Base-by-base conservation (phyloP, 1,284 basidiomycete species). In the Malassezia japonica region DNA sequence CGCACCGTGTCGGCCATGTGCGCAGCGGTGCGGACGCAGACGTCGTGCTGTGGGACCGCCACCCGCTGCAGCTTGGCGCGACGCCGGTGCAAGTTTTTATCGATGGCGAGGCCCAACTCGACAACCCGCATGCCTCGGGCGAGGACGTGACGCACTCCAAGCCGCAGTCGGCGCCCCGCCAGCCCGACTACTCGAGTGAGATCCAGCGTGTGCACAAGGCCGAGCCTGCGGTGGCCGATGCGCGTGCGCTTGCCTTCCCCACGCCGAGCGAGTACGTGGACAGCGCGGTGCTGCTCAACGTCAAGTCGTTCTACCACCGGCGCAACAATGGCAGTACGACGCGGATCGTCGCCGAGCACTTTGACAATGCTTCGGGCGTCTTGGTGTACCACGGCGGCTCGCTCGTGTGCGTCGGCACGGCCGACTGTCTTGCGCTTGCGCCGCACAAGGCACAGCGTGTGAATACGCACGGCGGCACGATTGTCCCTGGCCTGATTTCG, bases 1-100 rank as follows among this genome's bases (percentile, higher is more conserved):
- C 82, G 51, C 87, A 94, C 71, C 79, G 89, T 25, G 77, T 94
- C 46, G 89, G 89, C 1, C 83, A 78, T 61, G 73, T 90, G 29
- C 79, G 80, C 48, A 67, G 77, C 64, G 85, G 86, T 15, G 77
- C 74, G 55, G 76, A 74, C 54, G 74, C 74, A 31, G 85, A 90
- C 71, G 61, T 91, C n/a, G 86, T 89, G 15, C 77, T 91, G 4
- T 91, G 88, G 87, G 86, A 90, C 61, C 83, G 81, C 20, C 87
- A 88, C 73, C 87, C 87, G 0, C 78, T 91, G 24, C 80, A 50
- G 9, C 56, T 74, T 10, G 77, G 77, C n/a, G 77, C 78, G 0
- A 79, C 78, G 1, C 79, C 79, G 1, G 72, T 74, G 23, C 77
- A 79, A 56, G 78, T 78, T 77, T 62, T 85, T 79, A 63, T 88